Evolutionary conservation across 805 yeast genomes (phyloP), one percentile per base, ranked within the genome.

Genomic region (Dipodascopsis tothii): DNA sequence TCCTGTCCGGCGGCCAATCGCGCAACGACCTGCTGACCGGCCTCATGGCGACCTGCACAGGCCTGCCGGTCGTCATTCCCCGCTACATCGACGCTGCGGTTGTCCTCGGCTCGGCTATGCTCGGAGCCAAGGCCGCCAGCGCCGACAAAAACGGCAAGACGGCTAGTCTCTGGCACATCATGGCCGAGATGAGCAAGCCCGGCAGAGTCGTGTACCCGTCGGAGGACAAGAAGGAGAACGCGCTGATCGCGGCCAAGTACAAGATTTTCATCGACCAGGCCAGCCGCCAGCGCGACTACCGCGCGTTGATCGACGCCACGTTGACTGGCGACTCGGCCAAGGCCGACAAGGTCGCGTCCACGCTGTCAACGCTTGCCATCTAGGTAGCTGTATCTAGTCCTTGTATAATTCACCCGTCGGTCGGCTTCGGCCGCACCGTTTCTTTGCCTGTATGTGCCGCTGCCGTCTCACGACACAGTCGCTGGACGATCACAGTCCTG

Each of bases 1-100:
- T 81, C 66, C 80, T 92, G 80, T 80, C 90, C 49, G 98, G 98
- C 44, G 97, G 98, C 27, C 98, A 92, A 64, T 88, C 96, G 64
- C 77, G 96, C 60, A 92, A 92, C 64, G 83, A 87, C 16, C 68
- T 92, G 45, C 72, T 92, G 49, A 87, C 92, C 80, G 75, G 94
- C 66, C 67, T 92, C 48, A 73, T 92, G 62, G 95, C 96, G 1
- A 94, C 90, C 57, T 84, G 95, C 60, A 86, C 96, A 0, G 94
- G 94, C 3, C 70, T 82, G 66, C 95, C 96, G 16, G 80, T 92
- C 46, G 77, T 92, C 39, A 85, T 90, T 51, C 98, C 98, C 39
- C 75, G 90, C 58, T 88, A 92, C 64, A 87, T 90, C 57, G 97
- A 90, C 60, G 92, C 96, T 1, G 94, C 96, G 2, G 98, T 92